Evolutionary conservation across 768 basidiomycete genomes (phyloP), one percentile per base, ranked within the genome.

Genomic region (Multifurca ochricompacta): DNA sequence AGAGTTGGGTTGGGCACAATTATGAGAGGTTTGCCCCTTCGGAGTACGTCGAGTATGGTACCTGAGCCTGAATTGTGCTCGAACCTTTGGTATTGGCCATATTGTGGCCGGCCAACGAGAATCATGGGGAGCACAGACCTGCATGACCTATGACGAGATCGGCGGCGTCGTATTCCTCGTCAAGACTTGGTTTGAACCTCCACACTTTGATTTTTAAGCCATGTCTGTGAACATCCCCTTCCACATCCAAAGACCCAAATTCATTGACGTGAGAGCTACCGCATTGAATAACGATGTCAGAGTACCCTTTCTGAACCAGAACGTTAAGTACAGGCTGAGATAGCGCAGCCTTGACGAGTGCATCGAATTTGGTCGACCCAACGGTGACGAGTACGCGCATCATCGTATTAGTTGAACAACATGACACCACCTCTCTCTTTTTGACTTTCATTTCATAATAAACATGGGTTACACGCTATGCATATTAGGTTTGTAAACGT

Each of bases 391-490:
- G 83, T 47, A 75, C 76, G 58, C 65, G 68, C 68, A 68, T 70
- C n/a, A 39, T 39, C 31, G 31, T 6, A 45, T 2, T 23, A 8
- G 21, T 31, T 44, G 3, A 44, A 32, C 7, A 14, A 6, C 7
- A 45, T 25, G 30, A 31, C 37, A 11, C 11, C 37, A 11, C 11
- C 43, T 43, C 37, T 53, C 30, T 49, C 41, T 51, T 42, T 45
- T 51, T 42, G 36, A 47, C 19, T 28, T 28, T 34, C 47, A 40
- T 45, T 45, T 49, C 27, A 35, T 23, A 40, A 52, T 54, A 53
- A 63, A 49, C n/a, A 94, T 94, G 92, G 92, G 91, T 18, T 95
- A 96, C 70, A 93, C 90, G 48, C 80, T 95, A 50, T 92, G 91
- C 65, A 82, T 94, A 27, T 71, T 96, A 74, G 92, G 92, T 75